Percentiles rank a stretch among this genome's conserved stretches.
Conservation (phyloP, 345 rosid genomes). For the Boechera divaricarpa region DNA sequence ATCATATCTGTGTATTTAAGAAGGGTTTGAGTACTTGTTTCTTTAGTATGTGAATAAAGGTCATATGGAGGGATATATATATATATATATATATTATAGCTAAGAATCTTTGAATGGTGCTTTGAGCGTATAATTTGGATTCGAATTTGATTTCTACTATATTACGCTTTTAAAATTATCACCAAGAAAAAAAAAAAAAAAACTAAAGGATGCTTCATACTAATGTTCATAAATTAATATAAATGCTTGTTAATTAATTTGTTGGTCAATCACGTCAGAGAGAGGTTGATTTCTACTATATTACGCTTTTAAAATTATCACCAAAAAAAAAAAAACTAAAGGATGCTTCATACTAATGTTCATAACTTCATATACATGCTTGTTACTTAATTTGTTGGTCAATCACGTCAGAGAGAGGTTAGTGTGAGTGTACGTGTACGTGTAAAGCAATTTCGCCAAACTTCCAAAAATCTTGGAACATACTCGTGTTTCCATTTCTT, state of each 20-base stretch:
- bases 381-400: conserved; percentile 9
- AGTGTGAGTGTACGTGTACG: conserved; percentile 15
- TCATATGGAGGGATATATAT: background rate
- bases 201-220: background rate
- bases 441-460: conserved; percentile 30
- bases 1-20: background rate
- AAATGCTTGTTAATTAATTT: too few relatives aligned
- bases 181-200: background rate
- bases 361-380: background rate
- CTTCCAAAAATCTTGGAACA: conserved; percentile 34
- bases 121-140: conserved; percentile 3
- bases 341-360: background rate
- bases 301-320: background rate
- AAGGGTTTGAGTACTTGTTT: background rate
- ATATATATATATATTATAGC: background rate
- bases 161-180: background rate
- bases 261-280: too few relatives aligned
- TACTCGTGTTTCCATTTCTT: conserved; percentile 18
- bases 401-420: conserved; percentile 15
- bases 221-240: too few relatives aligned
- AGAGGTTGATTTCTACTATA: background rate
- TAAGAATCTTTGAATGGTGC: background rate
- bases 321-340: background rate
- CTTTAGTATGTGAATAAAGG: background rate
- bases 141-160: background rate